These are phyloP conservation scores for Hibiscus syriacus DNA, from an alignment of 345 rosid species.

Conservation along the genomic window DNA sequence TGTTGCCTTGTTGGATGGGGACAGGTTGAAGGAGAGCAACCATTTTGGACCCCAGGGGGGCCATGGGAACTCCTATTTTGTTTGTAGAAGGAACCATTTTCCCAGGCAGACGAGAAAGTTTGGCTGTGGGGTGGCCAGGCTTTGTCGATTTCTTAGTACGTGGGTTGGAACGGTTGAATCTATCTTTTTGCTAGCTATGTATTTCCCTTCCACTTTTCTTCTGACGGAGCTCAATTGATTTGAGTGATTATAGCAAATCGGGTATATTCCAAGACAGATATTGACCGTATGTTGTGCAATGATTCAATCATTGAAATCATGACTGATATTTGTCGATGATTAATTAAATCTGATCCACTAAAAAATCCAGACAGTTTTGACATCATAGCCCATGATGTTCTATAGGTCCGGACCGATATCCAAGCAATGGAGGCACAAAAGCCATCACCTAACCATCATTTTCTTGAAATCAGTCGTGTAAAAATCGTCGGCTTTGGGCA, in stretches of 20 bases:
- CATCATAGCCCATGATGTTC: neutral
- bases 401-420: too few relatives aligned
- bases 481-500: neutral
- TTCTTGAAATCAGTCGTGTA: too few relatives aligned
- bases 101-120: neutral
- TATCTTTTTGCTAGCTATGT: too few relatives aligned
- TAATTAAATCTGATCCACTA: slow-evolving; percentile 8
- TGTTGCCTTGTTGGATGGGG: slow-evolving; percentile 31
- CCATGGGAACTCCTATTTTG: slow-evolving; percentile 14
- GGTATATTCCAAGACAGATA: neutral
- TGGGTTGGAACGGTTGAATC: too few relatives aligned
- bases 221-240: neutral
- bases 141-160: slow-evolving; percentile 16
- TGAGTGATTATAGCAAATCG: neutral
- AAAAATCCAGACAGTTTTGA: too few relatives aligned
- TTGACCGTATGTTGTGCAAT: neutral
- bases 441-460: neutral
- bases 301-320: slow-evolving; percentile 1
- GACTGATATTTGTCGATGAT: neutral
- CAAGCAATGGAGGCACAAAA: neutral
- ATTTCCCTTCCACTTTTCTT: too few relatives aligned
- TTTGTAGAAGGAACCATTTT: neutral
- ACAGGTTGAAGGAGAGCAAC: slow-evolving; percentile 13
- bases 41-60: slow-evolving; percentile 13
- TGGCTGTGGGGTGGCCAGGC: neutral